Conservation (phyloP, 2,329 filamentous ascomycete genomes). For the Zarea fungicola region DNA sequence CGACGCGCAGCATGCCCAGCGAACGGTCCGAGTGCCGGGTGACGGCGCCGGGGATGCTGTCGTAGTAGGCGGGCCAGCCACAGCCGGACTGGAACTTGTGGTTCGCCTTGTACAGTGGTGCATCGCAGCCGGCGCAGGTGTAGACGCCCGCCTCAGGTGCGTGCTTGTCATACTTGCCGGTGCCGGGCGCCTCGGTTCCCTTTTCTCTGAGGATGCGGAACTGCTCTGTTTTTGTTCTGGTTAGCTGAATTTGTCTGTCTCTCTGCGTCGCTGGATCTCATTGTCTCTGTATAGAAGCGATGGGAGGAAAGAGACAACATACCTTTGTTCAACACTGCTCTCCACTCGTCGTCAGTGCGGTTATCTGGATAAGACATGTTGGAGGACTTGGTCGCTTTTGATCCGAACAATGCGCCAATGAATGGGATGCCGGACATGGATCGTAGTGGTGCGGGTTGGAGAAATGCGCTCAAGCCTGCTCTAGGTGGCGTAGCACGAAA, state of each 20-base stretch:
- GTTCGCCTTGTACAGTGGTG: slow-evolving; percentile 84
- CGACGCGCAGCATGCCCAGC: slow-evolving; percentile 78
- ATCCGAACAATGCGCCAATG: slow-evolving; percentile 67
- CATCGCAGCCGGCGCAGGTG: slow-evolving; percentile 77
- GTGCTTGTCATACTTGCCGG: slow-evolving; percentile 86
- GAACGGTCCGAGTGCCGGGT: slow-evolving; percentile 71
- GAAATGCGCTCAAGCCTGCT: slow-evolving; percentile 14
- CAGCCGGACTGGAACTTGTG: slow-evolving; percentile 97
- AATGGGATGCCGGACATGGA: slow-evolving; percentile 79
- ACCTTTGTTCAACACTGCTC: slow-evolving; percentile 66
- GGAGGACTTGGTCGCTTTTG: slow-evolving; percentile 48
- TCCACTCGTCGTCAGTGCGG: slow-evolving; percentile 81
- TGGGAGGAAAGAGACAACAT: slow-evolving; percentile 17
- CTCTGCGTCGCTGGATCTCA: not conserved
- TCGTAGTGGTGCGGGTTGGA: slow-evolving; percentile 25
- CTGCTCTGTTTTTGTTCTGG: slow-evolving; percentile 60
- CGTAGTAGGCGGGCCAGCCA: slow-evolving; percentile 97
- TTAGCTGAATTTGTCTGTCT: slow-evolving; percentile 13
- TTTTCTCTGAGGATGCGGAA: slow-evolving; percentile 90
- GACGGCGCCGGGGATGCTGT: slow-evolving; percentile 87
- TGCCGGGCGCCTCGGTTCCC: slow-evolving; percentile 77
- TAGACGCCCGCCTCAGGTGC: slow-evolving; percentile 72
- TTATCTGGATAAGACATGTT: slow-evolving; percentile 75
- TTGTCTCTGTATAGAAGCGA: too few relatives aligned
- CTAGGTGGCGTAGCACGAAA: slow-evolving; percentile 26